Base-by-base conservation (phyloP, 768 basidiomycete species). In the Vishniacozyma victoriae region DNA sequence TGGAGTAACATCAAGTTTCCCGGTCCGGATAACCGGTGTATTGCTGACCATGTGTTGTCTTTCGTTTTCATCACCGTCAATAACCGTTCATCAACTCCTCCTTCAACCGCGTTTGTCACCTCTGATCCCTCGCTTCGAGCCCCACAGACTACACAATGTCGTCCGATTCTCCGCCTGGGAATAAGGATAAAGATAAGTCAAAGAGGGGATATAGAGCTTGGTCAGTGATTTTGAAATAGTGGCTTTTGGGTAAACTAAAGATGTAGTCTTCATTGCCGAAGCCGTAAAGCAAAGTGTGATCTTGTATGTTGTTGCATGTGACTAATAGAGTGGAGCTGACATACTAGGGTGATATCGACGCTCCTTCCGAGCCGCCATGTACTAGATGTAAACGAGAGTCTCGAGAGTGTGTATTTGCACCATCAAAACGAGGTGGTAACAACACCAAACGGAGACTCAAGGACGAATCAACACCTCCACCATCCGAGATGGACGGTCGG, bases 221-320 rank as follows among this genome's bases (percentile, higher is more conserved):
- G 62, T 60, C 36, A 46, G 62, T 58, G 20, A 23, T 38, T 27
- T 15, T 19, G n/a, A n/a, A 14, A 35, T 24, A 24, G 15, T 15
- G 14, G 19, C n/a, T 13, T 20, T 23, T n/a, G n/a, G n/a, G n/a
- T n/a, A n/a, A n/a, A n/a, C n/a, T 20, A 16, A 12, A 14, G 11
- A 29, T 35, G 12, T 23, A 67, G 66, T 41, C 50, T 64, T 2
- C 66, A 64, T 29, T 68, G 65, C 35, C 52, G 65, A 18, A 57
- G 55, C 16, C 60, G 66, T 12, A 71, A 71, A 44, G 67, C 69
- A 4, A 66, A 64, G 52, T 69, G 69, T 41, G 69, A 71, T 52
- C 55, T 71, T 16, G 68, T 64, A 24, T 45, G 59, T 46, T 41
- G n/a, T 6, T 15, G 35, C 25, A 48, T n/a, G 5, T n/a, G n/a